A percentile compares a stretch with the other conserved stretches of the same genome.
Conservation (phyloP, 306 rosid species). For the Sesbania bispinosa region DNA sequence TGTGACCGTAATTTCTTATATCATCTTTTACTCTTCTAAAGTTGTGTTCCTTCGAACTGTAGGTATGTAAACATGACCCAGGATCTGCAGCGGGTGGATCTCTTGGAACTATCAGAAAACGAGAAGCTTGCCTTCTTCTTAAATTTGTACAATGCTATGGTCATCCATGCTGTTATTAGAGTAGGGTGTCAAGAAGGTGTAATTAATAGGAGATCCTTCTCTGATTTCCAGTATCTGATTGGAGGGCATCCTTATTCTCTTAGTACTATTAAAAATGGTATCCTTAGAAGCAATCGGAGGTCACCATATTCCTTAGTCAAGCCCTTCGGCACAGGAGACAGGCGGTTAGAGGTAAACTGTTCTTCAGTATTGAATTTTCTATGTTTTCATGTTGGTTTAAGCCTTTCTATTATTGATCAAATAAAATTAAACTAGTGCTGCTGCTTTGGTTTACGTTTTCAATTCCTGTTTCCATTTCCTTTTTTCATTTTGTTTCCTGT, state of each 20-base stretch:
- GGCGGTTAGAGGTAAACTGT: conserved; percentile 61
- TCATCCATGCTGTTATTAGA: conserved; percentile 70
- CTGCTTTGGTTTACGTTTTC: no score
- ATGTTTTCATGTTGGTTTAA: no score
- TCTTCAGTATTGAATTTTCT: not conserved
- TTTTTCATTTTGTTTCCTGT: no score
- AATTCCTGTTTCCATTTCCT: no score
- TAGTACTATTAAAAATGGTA: conserved; percentile 62
- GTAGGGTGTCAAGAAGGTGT: conserved; percentile 65
- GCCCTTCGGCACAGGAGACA: conserved; percentile 62
- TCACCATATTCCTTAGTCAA: conserved; percentile 79
- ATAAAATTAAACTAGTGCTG: no score
- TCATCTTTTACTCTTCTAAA: not conserved
- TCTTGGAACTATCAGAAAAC: conserved; percentile 50
- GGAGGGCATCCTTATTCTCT: conserved; percentile 83
- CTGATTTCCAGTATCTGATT: conserved; percentile 73
- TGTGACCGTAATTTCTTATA: not conserved
- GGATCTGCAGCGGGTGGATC: conserved; percentile 78
- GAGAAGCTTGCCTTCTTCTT: conserved; percentile 82
- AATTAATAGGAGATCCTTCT: conserved; percentile 65
- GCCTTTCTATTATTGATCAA: no score
- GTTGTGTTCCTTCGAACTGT: conserved; percentile 9
- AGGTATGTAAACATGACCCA: conserved; percentile 77
- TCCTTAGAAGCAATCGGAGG: conserved; percentile 74
- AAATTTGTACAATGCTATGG: conserved; percentile 90